phyloP scores from a whole-genome alignment of 805 yeast species.

The Starmera quercuum region DNA sequence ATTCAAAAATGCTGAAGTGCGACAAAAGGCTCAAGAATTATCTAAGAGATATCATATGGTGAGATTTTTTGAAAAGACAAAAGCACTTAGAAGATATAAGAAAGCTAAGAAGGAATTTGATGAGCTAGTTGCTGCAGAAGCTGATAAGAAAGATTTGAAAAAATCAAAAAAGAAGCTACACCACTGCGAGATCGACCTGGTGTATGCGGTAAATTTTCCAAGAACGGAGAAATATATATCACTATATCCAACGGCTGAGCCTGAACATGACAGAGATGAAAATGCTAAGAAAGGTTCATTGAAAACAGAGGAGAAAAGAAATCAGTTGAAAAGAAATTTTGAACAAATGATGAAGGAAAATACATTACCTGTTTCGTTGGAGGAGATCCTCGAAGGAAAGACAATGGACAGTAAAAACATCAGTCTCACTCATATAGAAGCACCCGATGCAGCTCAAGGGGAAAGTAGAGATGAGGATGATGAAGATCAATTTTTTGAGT shows the following conservation, averaged over 20 bases:
- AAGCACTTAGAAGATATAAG: slow-evolving; percentile 68
- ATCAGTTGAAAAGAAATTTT: slow-evolving; percentile 44
- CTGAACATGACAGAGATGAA: slow-evolving; percentile 19
- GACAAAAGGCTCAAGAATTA: slow-evolving; percentile 38
- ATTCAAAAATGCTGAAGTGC: slow-evolving; percentile 38
- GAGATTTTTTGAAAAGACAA: slow-evolving; percentile 83
- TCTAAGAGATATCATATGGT: slow-evolving; percentile 87
- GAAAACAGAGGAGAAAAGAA: slow-evolving; percentile 35
- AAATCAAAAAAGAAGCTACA: slow-evolving; percentile 41
- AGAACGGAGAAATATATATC: slow-evolving; percentile 73
- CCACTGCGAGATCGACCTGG: slow-evolving; percentile 60
- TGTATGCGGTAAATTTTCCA: slow-evolving; percentile 74
- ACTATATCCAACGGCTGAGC: slow-evolving; percentile 48
- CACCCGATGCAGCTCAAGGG: slow-evolving; percentile 11
- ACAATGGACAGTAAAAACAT: slow-evolving; percentile 10
- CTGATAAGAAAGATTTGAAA: slow-evolving; percentile 24
- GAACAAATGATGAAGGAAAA: slow-evolving; percentile 44
- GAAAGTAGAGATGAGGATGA: slow-evolving; percentile 15
- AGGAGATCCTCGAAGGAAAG: slow-evolving; percentile 31
- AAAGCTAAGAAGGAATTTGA: slow-evolving; percentile 27
- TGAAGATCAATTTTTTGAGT: slow-evolving; percentile 22
- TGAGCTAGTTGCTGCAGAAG: slow-evolving; percentile 17
- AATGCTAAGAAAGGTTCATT: slow-evolving; percentile 27
- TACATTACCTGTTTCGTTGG: slow-evolving; percentile 50
- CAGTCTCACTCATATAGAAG: slow-evolving; percentile 4